Evolutionary conservation across 805 yeast genomes (phyloP).

Genomic region (Saturnispora mendoncae): DNA sequence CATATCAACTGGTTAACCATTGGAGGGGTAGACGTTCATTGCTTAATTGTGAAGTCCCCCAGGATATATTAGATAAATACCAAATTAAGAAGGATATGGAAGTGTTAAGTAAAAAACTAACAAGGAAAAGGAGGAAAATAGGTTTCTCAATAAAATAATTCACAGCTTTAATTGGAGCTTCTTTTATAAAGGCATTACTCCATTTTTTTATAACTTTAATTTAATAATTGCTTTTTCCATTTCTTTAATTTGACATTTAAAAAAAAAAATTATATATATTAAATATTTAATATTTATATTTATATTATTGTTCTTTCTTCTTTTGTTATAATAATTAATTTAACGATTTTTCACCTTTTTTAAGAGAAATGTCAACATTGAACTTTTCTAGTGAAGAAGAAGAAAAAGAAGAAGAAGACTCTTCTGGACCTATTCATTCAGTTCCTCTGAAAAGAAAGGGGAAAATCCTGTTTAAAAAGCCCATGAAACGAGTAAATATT

Average conservation of each 20-base stretch:
- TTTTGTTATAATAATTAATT: neutral
- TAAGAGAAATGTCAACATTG: neutral
- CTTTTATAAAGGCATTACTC: neutral
- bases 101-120: conserved; percentile 3
- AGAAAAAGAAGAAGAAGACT: neutral
- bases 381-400: conserved; percentile 3
- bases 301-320: too few species aligned
- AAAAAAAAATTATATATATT: too few species aligned
- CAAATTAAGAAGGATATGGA: conserved; percentile 6
- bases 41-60: conserved; percentile 25
- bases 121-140: neutral
- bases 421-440: neutral
- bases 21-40: conserved; percentile 28
- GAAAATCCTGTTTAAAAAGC: conserved; percentile 1
- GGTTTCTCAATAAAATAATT: neutral
- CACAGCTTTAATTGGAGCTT: too few species aligned
- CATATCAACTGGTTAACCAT: conserved; percentile 28
- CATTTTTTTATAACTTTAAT: too few species aligned
- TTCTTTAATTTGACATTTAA: too few species aligned
- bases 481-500: too few species aligned
- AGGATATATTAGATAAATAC: neutral
- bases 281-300: too few species aligned
- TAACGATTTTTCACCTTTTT: too few species aligned
- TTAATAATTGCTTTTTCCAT: too few species aligned
- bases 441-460: neutral